A percentile compares a stretch with the other conserved stretches of the same genome.
Evolutionary conservation across 1,139 yeast genomes (phyloP).

Genomic region (Sugiyamaella novakii): DNA sequence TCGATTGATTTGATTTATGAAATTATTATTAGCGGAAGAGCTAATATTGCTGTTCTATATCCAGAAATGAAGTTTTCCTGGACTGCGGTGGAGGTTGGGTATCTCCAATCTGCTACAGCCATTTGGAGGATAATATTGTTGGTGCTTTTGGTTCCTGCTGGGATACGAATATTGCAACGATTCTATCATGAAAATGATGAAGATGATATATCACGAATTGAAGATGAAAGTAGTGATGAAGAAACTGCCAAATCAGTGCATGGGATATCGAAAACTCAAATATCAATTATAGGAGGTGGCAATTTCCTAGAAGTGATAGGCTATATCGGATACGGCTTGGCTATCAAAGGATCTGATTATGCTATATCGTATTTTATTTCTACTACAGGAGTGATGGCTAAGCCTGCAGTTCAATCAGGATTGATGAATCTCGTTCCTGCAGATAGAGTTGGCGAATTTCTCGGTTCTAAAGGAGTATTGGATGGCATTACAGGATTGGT

Average conservation of each 20-base stretch:
- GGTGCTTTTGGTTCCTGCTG: conserved; percentile 26
- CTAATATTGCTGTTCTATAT: conserved; percentile 30
- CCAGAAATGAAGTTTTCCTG: conserved; percentile 32
- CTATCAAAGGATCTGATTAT: conserved; percentile 25
- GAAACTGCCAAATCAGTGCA: background rate
- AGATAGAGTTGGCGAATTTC: conserved; percentile 28
- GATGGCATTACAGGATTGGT: conserved; percentile 28
- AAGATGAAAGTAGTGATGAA: background rate
- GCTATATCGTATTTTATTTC: conserved; percentile 29
- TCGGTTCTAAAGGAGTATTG: conserved; percentile 32
- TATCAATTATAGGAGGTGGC: conserved; percentile 26
- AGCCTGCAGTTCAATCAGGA: conserved; percentile 31
- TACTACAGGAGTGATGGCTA: conserved; percentile 33
- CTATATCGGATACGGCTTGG: conserved; percentile 30
- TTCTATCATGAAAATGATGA: conserved; percentile 17
- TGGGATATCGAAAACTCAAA: conserved; percentile 27
- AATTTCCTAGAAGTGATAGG: conserved; percentile 29
- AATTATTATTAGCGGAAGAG: conserved; percentile 29
- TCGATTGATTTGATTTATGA: conserved; percentile 29
- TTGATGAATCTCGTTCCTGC: conserved; percentile 29
- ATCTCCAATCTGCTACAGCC: conserved; percentile 31
- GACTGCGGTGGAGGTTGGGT: conserved; percentile 31
- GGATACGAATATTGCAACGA: conserved; percentile 20
- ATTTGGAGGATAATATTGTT: conserved; percentile 25
- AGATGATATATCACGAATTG: background rate